A percentile compares a stretch with the other conserved stretches of the same genome.
Conservation (phyloP, 163 green algal species). For the Volvox carteri region DNA sequence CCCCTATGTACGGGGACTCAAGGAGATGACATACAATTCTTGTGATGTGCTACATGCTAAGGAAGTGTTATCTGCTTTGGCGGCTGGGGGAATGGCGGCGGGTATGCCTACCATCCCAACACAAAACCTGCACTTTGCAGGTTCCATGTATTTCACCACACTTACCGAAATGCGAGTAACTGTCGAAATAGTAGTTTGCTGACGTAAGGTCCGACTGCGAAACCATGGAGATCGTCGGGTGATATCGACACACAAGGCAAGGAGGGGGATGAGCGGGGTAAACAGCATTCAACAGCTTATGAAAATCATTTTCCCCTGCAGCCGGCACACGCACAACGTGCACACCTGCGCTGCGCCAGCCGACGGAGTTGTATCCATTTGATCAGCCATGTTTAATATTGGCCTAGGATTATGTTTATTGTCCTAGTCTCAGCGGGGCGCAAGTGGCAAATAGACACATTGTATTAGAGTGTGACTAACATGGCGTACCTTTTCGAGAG, state of each 20-base stretch:
- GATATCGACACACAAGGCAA: not conserved
- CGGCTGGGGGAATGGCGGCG: not conserved
- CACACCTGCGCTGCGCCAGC: not conserved
- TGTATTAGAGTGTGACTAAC: no score
- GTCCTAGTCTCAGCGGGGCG: no score
- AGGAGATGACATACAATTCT: no score
- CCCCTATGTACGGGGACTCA: not conserved
- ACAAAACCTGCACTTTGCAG: not conserved
- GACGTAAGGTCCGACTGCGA: slow-evolving; percentile 71
- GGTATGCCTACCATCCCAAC: not conserved
- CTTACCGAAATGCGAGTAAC: slow-evolving; percentile 88
- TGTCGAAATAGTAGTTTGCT: slow-evolving; percentile 92
- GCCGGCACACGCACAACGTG: not conserved
- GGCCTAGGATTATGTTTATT: no score
- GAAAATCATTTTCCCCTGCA: not conserved
- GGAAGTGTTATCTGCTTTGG: not conserved
- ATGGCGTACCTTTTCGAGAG: no score
- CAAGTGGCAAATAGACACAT: no score
- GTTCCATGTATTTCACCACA: not conserved
- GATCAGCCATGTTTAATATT: slow-evolving; percentile 22
- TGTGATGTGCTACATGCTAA: no score
- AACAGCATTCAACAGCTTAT: not conserved
- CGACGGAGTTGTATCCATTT: slow-evolving; percentile 29
- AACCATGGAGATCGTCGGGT: not conserved
- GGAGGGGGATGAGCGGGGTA: not conserved